phyloP scores from a whole-genome alignment of 2,329 filamentous ascomycete genomes.

The Xylaria sp. region DNA sequence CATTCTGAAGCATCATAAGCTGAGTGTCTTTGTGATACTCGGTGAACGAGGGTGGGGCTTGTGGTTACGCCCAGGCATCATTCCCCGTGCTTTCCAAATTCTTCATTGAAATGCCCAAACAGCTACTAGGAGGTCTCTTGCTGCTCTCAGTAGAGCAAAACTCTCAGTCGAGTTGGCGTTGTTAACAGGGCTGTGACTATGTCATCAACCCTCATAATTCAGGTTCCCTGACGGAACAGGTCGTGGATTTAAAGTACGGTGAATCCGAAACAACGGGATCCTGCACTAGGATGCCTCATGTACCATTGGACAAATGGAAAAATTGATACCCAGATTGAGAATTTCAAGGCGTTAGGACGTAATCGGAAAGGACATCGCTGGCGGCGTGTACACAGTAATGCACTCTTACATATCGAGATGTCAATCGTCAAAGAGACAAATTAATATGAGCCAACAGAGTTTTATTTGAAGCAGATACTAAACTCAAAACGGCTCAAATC shows the following conservation, averaged over 20 bases:
- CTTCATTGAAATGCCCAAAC: background rate
- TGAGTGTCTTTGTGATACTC: background rate
- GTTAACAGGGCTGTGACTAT: background rate
- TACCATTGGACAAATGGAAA: constrained; percentile 27
- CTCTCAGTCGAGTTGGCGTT: background rate
- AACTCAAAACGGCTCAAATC: constrained; percentile 7
- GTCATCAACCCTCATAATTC: background rate
- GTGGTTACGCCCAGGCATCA: background rate
- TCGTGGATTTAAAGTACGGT: background rate
- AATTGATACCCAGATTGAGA: constrained; percentile 32
- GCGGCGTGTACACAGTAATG: constrained; percentile 12
- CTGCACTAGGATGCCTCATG: constrained; percentile 14
- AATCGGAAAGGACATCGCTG: background rate
- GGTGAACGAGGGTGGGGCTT: background rate
- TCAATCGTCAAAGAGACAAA: background rate
- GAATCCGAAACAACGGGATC: constrained; percentile 3
- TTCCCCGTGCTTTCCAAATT: background rate
- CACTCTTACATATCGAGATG: constrained; percentile 18
- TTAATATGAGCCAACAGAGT: background rate
- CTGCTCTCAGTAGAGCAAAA: background rate
- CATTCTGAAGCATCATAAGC: background rate
- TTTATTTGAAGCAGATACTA: background rate
- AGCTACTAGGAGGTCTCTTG: too few relatives aligned
- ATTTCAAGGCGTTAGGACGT: constrained; percentile 23
- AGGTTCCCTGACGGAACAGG: background rate